Percentiles rank a stretch among this genome's conserved stretches.
phyloP scores from a whole-genome alignment of 2,329 filamentous ascomycete genomes.

The Trichocomaceae sp. region DNA sequence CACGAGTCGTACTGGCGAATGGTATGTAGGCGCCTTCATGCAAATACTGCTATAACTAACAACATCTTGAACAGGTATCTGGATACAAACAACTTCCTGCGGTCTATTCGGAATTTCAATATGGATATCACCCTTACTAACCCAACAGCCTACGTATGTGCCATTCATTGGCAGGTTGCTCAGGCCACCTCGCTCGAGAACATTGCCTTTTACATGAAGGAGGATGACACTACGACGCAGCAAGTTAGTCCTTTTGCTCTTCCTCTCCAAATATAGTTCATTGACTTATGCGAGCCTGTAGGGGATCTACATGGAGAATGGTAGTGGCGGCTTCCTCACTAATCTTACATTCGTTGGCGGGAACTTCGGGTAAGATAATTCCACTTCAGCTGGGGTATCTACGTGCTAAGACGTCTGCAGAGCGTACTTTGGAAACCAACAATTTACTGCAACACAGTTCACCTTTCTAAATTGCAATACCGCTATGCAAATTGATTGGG shows the following conservation, averaged over 20 bases:
- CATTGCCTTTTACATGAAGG: conserved; percentile 63
- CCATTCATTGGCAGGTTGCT: conserved; percentile 69
- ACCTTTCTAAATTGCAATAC: conserved; percentile 47
- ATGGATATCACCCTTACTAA: conserved; percentile 26
- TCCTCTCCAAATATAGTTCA: too few relatives aligned
- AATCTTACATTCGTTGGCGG: conserved; percentile 57
- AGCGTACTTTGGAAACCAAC: conserved; percentile 50
- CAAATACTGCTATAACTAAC: too few relatives aligned
- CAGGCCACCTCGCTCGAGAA: conserved; percentile 67
- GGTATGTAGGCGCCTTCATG: conserved; percentile 22
- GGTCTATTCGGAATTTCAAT: conserved; percentile 19
- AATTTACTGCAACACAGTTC: conserved; percentile 52
- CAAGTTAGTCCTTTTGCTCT: not conserved
- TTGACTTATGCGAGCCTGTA: not conserved
- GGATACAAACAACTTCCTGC: conserved; percentile 23
- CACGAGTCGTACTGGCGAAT: conserved; percentile 27
- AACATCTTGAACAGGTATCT: too few relatives aligned
- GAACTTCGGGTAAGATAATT: conserved; percentile 46
- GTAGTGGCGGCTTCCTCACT: conserved; percentile 52
- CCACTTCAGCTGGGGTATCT: too few relatives aligned
- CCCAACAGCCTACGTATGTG: conserved; percentile 33
- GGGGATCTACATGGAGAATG: conserved; percentile 26
- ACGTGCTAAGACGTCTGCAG: too few relatives aligned
- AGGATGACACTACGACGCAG: conserved; percentile 23
- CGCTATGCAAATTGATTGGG: conserved; percentile 51